Conservation (phyloP, 106 monocot species). For the Triglochin maritima region DNA sequence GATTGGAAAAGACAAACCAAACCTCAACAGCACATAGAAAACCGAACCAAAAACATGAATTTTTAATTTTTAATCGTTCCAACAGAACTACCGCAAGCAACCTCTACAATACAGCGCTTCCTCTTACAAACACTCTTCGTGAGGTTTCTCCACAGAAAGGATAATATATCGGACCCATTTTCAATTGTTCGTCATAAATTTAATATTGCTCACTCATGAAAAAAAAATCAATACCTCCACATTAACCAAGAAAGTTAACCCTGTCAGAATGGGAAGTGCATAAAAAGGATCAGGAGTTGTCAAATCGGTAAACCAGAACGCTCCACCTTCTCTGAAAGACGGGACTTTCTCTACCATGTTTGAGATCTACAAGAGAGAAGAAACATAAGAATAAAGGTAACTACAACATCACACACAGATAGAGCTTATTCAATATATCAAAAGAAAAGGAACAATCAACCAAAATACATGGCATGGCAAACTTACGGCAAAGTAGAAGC, state of each 20-base stretch:
- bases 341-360: constrained; percentile 99
- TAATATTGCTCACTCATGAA: background rate
- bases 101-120: too few species aligned
- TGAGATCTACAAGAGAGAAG: constrained; percentile 47
- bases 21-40: too few species aligned
- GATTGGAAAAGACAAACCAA: too few species aligned
- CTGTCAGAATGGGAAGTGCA: constrained; percentile 71
- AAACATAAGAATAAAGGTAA: background rate
- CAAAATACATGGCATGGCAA: background rate
- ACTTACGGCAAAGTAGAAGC: constrained; percentile 90
- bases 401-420: background rate
- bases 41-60: too few species aligned
- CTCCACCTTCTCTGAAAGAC: constrained; percentile 85
- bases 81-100: too few species aligned
- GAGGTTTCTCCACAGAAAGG: too few species aligned
- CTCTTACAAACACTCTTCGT: too few species aligned
- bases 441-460: background rate
- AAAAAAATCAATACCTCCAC: constrained; percentile 58
- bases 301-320: constrained; percentile 93
- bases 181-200: too few species aligned
- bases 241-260: constrained; percentile 63
- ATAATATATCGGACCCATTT: too few species aligned
- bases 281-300: constrained; percentile 78
- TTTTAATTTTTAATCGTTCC: too few species aligned
- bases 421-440: background rate